Conservation (phyloP, 352 stramenopile genomes). For the Phytophthora pseudosyringae region DNA sequence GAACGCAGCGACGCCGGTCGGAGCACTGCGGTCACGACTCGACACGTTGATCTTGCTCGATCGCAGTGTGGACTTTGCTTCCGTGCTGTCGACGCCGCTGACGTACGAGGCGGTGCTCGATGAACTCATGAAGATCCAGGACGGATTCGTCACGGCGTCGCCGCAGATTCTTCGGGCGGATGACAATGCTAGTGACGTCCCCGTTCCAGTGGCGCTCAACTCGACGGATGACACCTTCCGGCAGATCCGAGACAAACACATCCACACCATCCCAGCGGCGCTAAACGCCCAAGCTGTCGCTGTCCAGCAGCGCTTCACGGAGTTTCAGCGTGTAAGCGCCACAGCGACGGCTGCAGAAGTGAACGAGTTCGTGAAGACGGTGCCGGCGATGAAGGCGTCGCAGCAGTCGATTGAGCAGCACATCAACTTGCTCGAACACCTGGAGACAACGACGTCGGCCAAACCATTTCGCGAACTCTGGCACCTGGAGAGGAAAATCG, state of each 20-base stretch:
- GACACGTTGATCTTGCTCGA: conserved; percentile 80
- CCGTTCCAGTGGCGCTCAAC: conserved; percentile 58
- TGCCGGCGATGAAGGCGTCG: conserved; percentile 63
- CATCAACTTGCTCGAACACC: conserved; percentile 63
- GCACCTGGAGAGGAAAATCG: conserved; percentile 70
- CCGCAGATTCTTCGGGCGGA: conserved; percentile 50
- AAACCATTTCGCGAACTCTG: conserved; percentile 69
- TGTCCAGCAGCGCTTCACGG: conserved; percentile 58
- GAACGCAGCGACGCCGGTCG: conserved; percentile 4
- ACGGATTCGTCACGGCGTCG: conserved; percentile 57
- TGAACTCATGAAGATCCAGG: conserved; percentile 65
- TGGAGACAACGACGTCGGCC: conserved; percentile 52
- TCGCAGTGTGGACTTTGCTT: conserved; percentile 71
- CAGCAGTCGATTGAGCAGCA: conserved; percentile 67
- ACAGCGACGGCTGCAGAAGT: conserved; percentile 63
- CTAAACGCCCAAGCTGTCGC: conserved; percentile 59
- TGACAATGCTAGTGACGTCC: conserved; percentile 31
- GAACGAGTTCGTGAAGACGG: conserved; percentile 72
- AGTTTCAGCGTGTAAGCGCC: conserved; percentile 58
- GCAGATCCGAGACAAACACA: conserved; percentile 70
- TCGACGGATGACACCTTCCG: conserved; percentile 61
- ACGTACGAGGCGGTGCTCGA: conserved; percentile 78
- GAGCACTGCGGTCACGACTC: conserved; percentile 27
- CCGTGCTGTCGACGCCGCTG: conserved; percentile 67
- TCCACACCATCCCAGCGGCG: conserved; percentile 53